Percentiles rank a stretch among this genome's conserved stretches.
These are phyloP conservation scores for Sicyos baderoa DNA, from an alignment of 306 rosid genomes.

Conservation along the genomic window DNA sequence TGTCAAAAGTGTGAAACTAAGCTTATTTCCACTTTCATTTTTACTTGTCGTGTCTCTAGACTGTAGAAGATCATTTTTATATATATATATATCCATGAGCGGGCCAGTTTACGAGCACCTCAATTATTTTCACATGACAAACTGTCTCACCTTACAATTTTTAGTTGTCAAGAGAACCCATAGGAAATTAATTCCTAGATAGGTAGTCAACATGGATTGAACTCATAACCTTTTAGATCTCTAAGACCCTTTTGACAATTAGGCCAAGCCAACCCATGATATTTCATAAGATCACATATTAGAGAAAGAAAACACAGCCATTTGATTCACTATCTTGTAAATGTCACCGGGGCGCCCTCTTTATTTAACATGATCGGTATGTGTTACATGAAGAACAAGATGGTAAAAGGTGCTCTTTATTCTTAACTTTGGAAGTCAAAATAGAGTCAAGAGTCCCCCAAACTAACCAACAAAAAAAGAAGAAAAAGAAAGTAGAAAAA, in stretches of 20 bases:
- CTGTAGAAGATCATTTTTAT: not conserved
- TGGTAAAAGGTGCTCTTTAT: not conserved
- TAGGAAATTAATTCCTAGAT: too few relatives aligned
- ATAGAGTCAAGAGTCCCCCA: not conserved
- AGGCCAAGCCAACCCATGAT: too few relatives aligned
- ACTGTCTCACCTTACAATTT: too few relatives aligned
- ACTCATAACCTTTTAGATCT: too few relatives aligned
- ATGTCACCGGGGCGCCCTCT: not conserved
- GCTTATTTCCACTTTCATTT: not conserved
- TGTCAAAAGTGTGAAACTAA: not conserved
- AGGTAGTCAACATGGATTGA: too few relatives aligned
- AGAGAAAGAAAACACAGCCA: not conserved
- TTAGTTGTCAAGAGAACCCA: too few relatives aligned
- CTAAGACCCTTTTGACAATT: too few relatives aligned
- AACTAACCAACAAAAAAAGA: not conserved
- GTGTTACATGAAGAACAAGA: constrained; percentile 15
- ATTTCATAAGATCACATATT: not conserved
- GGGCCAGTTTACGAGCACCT: too few relatives aligned
- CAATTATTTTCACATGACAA: too few relatives aligned
- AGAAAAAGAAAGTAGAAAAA: too few relatives aligned
- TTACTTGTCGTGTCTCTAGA: not conserved
- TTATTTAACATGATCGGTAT: constrained; percentile 11
- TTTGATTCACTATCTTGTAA: constrained; percentile 4
- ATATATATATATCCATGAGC: too few relatives aligned
- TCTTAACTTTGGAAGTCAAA: not conserved